Base-by-base conservation (phyloP, 306 rosid genomes). In the Castanea mollissima region DNA sequence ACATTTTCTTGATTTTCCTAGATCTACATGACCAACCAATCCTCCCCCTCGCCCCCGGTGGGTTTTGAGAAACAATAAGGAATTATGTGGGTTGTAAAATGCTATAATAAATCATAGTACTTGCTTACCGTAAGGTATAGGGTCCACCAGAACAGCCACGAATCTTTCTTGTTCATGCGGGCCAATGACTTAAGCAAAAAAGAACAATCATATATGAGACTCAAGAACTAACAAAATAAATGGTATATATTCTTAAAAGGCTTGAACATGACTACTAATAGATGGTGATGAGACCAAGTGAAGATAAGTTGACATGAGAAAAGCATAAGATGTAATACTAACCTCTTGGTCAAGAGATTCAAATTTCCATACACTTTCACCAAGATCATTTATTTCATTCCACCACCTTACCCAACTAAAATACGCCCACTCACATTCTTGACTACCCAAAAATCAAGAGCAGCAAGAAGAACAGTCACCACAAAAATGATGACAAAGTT, bases 111-210 rank as follows among this genome's bases (percentile, higher is more conserved):
- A 78, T 57, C 78, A 79, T 57, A 8, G 46, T 41, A 74, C 34
- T 81, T 74, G 69, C 97, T 89, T 88, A 91, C 97, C 84, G 96
- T 27, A 35, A 93, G 85, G 84, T 93, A 95, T 82, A 95, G 91
- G 70, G 97, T 89, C 99, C 97, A 93, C 98, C 99, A 95, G 85
- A 95, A 95, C 68, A 95, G 92, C 97, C 98, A 93, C 3, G 99
- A 93, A 85, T 93, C 98, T 69, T 95, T 93, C 86, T 95, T 95
- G 91, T 95, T 95, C 96, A 93, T 93, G 87, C 96, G 91, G 74
- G 97, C 87, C 92, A 93, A 73, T 46, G 98, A 93, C 98, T 95
- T 79, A 10, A 76, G 56, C 29, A 58, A 80, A 79, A 83, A 76
- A n/a, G 41, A 57, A 77, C 38, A 18, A 82, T 70, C n/a, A 64